Evolutionary conservation across 2,329 filamentous ascomycete genomes (phyloP), one percentile per base, ranked within the genome.

Genomic region (Cladophialophora immunda): DNA sequence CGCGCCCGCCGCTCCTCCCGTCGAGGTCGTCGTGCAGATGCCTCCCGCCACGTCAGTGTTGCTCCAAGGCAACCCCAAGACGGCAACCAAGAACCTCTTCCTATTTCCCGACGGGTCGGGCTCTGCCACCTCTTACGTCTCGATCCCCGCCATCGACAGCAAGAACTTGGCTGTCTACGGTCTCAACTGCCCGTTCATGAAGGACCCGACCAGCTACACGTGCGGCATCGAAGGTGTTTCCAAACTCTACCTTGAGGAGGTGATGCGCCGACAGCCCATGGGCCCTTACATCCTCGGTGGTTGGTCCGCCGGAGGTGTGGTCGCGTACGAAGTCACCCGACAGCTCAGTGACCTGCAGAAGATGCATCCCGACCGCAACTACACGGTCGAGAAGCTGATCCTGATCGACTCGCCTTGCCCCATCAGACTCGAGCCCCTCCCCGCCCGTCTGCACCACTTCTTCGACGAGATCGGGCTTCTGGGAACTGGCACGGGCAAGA

Each of bases 371-470:
- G 70, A 71, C 64, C 68, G 66, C 60, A 74, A 74, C 65, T 74
- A 73, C 64, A 59, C 68, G 13, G 87, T 91, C 1, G 83, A 85
- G 6, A 79, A 85, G 62, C 81, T 91, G 22, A 81, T 90, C 65
- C 78, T 91, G 58, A 86, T 91, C 65, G 89, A 91, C 73, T 82
- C 87, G 0, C 89, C 89, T 1, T 88, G 84, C 73, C 89, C 88
- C 1, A 80, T 88, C 67, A 88, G 87, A 7, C 86, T 93, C 7
- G 88, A 92, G 78, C 87, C 88, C 22, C 84, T 91, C 0, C 91
- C 91, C 2, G 75, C 78, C 22, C 79, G 80, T 34, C 76, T 85
- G 17, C 84, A 85, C 73, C 77, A 81, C 64, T 84, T 82, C 77
- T 84, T 83, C 70, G 78, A 83, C 65, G 75, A 76, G 8, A 78